Conservation (phyloP, 2,329 filamentous ascomycete genomes). For the Botrytis medusae region DNA sequence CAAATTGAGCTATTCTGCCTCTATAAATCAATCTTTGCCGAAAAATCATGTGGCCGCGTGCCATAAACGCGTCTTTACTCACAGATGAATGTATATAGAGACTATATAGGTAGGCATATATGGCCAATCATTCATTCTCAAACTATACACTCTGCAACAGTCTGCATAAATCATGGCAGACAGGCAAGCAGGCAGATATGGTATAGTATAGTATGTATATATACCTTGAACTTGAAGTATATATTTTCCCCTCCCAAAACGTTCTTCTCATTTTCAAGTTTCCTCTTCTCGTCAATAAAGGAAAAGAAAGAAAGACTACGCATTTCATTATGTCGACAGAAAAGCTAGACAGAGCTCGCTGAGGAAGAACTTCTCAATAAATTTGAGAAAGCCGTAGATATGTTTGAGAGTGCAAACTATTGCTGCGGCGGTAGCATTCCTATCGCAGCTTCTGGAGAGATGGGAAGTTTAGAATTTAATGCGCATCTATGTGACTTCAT, state of each 20-base stretch:
- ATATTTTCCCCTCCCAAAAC: background rate
- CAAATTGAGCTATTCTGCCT: too few species aligned
- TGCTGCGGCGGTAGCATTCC: background rate
- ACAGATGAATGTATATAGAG: background rate
- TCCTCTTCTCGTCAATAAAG: background rate
- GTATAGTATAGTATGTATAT: background rate
- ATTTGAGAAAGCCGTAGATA: background rate
- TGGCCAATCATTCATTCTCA: too few species aligned
- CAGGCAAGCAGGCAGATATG: background rate
- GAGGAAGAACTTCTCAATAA: background rate
- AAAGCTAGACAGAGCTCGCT: background rate
- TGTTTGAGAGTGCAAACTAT: background rate
- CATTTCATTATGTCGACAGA: background rate
- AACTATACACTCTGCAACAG: background rate
- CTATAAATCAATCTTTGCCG: background rate
- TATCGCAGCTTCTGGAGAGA: background rate
- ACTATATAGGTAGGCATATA: too few species aligned
- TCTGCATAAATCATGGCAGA: background rate
- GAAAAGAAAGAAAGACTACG: background rate
- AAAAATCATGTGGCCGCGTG: background rate
- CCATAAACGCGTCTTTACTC: background rate
- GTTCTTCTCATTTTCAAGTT: background rate
- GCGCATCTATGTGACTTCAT: background rate
- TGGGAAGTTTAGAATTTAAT: too few species aligned
- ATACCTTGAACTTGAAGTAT: background rate